Conservation (phyloP, 2,329 filamentous ascomycete genomes). For the Nannizziopsis barbatae region DNA sequence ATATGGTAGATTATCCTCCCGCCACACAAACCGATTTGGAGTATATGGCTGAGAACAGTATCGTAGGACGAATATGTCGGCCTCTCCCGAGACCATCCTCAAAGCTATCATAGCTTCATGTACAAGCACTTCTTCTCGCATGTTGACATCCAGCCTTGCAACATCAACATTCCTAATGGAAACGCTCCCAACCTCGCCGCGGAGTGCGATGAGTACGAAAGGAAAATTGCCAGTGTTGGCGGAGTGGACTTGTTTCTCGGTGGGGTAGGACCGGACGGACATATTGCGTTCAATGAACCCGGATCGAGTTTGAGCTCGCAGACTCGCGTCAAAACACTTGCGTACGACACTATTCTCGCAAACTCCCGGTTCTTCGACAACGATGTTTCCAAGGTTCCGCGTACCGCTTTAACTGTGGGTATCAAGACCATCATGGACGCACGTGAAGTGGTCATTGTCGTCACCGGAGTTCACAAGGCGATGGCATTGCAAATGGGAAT, state of each 20-base stretch:
- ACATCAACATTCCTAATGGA: slow-evolving; percentile 75
- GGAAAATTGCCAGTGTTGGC: slow-evolving; percentile 59
- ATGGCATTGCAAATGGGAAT: slow-evolving; percentile 68
- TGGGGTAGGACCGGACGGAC: slow-evolving; percentile 74
- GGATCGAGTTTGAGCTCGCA: slow-evolving; percentile 66
- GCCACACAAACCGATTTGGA: neutral
- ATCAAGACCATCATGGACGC: slow-evolving; percentile 75
- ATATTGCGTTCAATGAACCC: slow-evolving; percentile 86
- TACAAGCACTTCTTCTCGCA: slow-evolving; percentile 85
- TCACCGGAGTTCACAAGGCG: slow-evolving; percentile 70
- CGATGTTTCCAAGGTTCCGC: slow-evolving; percentile 61
- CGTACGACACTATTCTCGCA: slow-evolving; percentile 75
- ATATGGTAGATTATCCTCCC: slow-evolving; percentile 52
- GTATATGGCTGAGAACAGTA: slow-evolving; percentile 4
- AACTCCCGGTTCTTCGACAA: slow-evolving; percentile 77
- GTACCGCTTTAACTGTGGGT: slow-evolving; percentile 73
- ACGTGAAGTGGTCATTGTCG: slow-evolving; percentile 70
- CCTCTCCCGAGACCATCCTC: slow-evolving; percentile 67
- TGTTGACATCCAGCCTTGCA: slow-evolving; percentile 67
- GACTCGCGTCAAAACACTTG: slow-evolving; percentile 75
- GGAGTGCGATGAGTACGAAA: slow-evolving; percentile 70
- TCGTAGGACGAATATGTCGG: slow-evolving; percentile 72
- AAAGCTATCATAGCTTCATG: slow-evolving; percentile 88
- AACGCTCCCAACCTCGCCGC: slow-evolving; percentile 64
- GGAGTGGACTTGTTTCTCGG: slow-evolving; percentile 80